Evolutionary conservation across 768 basidiomycete species (phyloP).

Genomic region (Amanita rimosa): DNA sequence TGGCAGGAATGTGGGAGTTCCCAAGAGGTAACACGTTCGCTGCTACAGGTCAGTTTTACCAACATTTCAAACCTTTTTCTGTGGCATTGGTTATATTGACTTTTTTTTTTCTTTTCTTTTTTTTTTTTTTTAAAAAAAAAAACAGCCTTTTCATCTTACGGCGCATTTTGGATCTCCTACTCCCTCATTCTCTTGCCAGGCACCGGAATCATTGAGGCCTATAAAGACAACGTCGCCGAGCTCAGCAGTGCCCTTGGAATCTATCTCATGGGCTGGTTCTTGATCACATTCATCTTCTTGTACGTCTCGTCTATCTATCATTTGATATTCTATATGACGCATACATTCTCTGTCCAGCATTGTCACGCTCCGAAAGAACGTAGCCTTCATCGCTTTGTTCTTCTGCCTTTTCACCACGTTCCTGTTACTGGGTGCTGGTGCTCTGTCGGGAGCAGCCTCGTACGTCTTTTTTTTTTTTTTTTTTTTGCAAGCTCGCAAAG

Average conservation of each 20-base stretch:
- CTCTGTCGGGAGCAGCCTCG: slow-evolving; percentile 18
- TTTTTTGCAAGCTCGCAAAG: not conserved
- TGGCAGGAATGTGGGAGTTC: slow-evolving; percentile 89
- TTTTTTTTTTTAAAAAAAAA: not conserved
- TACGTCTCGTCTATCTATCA: slow-evolving; percentile 18
- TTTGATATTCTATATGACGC: not conserved
- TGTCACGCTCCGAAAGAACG: slow-evolving; percentile 25
- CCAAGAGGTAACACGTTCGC: slow-evolving; percentile 60
- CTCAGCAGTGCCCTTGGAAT: slow-evolving; percentile 53
- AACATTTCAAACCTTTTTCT: slow-evolving; percentile 31
- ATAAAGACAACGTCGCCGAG: slow-evolving; percentile 22
- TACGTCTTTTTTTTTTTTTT: slow-evolving; percentile 11
- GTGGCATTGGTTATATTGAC: too few species aligned
- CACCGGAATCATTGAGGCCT: slow-evolving; percentile 50
- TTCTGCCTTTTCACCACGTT: slow-evolving; percentile 28
- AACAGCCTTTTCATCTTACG: slow-evolving; percentile 74
- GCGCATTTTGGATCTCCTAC: slow-evolving; percentile 85
- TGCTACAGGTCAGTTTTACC: slow-evolving; percentile 55
- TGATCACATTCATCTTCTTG: slow-evolving; percentile 62
- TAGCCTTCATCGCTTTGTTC: slow-evolving; percentile 28
- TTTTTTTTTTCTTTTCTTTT: too few species aligned
- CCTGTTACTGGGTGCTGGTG: slow-evolving; percentile 26
- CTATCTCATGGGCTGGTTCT: slow-evolving; percentile 66
- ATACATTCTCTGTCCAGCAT: slow-evolving; percentile 15
- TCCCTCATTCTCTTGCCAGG: slow-evolving; percentile 63